Evolutionary conservation across 257 asterid species (phyloP).

Genomic region (Sherardia arvensis): DNA sequence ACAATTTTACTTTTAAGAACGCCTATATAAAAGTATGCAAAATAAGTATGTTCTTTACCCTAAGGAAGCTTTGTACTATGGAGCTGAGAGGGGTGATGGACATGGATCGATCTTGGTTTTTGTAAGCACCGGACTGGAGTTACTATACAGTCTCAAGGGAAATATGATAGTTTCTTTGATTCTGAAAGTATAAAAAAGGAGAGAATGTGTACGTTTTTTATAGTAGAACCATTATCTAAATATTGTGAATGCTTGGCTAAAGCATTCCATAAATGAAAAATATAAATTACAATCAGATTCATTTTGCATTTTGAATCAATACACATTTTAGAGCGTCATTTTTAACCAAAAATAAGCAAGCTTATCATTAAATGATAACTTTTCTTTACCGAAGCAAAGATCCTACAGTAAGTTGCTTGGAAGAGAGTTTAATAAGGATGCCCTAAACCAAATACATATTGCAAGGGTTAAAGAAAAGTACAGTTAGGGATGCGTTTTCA

Average conservation of each 20-base stretch:
- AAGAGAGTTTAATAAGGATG: too few relatives aligned
- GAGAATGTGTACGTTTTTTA: neutral
- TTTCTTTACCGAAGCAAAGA: too few relatives aligned
- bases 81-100: neutral
- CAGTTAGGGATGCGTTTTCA: neutral
- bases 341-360: too few relatives aligned
- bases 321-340: too few relatives aligned
- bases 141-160: neutral
- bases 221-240: neutral
- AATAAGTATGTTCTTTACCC: conserved; percentile 5
- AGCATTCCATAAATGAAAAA: neutral
- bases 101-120: neutral
- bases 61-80: neutral
- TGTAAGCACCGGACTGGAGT: neutral
- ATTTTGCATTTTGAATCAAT: neutral
- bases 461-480: neutral
- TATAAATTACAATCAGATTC: neutral
- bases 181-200: neutral
- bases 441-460: neutral
- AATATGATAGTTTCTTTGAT: neutral
- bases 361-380: too few relatives aligned
- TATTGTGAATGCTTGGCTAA: neutral
- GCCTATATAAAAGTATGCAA: neutral
- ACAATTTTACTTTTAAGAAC: neutral
- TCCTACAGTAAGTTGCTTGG: too few relatives aligned